Base-by-base conservation (phyloP, 495 filamentous ascomycete genomes). In the Thermothielavioides terrestris region DNA sequence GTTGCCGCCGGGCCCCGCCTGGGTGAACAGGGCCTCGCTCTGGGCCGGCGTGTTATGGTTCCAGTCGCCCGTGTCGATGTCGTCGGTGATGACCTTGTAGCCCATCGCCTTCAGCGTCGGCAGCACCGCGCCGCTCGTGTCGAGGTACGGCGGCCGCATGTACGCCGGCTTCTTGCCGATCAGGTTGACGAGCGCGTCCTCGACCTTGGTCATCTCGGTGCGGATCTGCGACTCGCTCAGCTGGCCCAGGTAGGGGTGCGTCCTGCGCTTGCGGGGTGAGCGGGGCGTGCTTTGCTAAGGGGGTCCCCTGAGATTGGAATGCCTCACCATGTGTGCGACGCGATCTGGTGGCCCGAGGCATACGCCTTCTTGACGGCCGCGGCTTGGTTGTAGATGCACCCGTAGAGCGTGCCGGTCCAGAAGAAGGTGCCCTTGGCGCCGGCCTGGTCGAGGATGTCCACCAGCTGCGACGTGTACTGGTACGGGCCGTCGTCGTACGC, bases 401-500 rank as follows among this genome's bases (percentile, higher is more conserved):
- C 71, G 46, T 78, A 78, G 18, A 78, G 66, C 10, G 76, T 77
- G n/a, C 76, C 76, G 3, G 74, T 77, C 35, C 63, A 66, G 61
- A 78, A 78, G 58, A 78, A 78, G 32, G 76, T 78, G 26, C 64
- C 76, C 45, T 82, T 84, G 8, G 78, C 80, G 21, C 73, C 67
- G 55, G 80, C 84, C 34, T 62, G 64, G 40, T 77, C 77, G 25
- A 89, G 76, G 31, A 84, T 64, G 58, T 88, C 78, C 23, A 89
- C 70, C 21, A 89, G 72, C 42, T 78, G 71, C 7, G 59, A 61
- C 0, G 85, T 89, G 63, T 84, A 88, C 27, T 74, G 66, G 41
- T 79, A 82, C 8, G 86, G 84, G 1, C 86, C 86, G 57, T 90
- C 86, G 46, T 89, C 85, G 61, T 78, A 90, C 0, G 86, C 87